Evolutionary conservation across 148 eudicot genomes (phyloP), one percentile per base, ranked within the genome.

Genomic region (Heliamphora exappendiculata): DNA sequence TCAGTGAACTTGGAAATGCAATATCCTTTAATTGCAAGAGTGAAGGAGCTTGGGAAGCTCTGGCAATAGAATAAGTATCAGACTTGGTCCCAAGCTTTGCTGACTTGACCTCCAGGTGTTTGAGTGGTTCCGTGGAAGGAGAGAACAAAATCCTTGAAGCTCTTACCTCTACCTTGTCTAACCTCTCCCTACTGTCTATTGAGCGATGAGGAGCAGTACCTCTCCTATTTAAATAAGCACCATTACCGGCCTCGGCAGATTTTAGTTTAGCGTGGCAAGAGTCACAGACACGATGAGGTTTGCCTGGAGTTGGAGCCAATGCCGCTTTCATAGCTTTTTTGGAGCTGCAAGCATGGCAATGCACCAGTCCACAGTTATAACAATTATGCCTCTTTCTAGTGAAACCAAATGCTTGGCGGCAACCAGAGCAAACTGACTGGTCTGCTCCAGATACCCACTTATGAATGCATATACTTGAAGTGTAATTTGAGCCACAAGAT

Each of bases 271-370:
- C 79, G 75, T 87, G 87, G 70, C 96, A 89, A 47, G 91, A 85
- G 63, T 91, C 96, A 77, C 96, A 89, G 7, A 91, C 96, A 11
- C 96, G 91, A 81, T 91, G 96, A 44, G 96, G 96, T 70, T 91
- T 91, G 69, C 88, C 88, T 2, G 93, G 96, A 22, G 96, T 91
- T 1, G 93, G 96, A 65, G 96, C 96, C 58, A 91, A 84, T 34
- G 96, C 96, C 29, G 91, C 96, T 79, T 81, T 86, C 17, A 89
- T 67, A 28, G 96, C 93, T 47, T 91, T 91, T 51, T 69, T 87
- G 17, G 96, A 91, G 68, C 93, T 89, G 76, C 96, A 91, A 33
- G 88, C 85, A 57, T 89, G 90, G 62, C 96, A 91, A 77, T 87
- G 89, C 16, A 91, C 96, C 12, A 89, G 82, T 9, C 93, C 93